Evolutionary conservation across 2,329 filamentous ascomycete genomes (phyloP).

Genomic region (Acrodontium crateriforme): DNA sequence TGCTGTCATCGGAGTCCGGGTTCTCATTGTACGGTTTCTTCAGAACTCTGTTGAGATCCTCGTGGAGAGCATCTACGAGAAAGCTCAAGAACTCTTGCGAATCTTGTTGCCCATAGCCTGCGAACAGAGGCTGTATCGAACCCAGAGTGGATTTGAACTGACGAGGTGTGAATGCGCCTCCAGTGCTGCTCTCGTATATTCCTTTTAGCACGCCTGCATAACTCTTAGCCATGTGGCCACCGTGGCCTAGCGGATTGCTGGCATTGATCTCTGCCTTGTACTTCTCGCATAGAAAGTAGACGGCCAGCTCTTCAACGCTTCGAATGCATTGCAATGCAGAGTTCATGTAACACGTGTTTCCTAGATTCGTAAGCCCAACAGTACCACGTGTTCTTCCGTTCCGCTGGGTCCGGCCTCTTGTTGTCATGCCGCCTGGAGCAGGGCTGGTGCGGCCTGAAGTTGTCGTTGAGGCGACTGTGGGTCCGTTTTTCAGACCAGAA

Average conservation of each 20-base stretch:
- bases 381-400: slow-evolving; percentile 59
- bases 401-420: slow-evolving; percentile 56
- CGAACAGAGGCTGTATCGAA: slow-evolving; percentile 69
- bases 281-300: slow-evolving; percentile 66
- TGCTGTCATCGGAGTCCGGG: slow-evolving; percentile 92
- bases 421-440: slow-evolving; percentile 45
- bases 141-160: slow-evolving; percentile 76
- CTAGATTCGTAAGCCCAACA: slow-evolving; percentile 76
- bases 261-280: slow-evolving; percentile 73
- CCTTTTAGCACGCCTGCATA: slow-evolving; percentile 65
- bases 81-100: slow-evolving; percentile 96
- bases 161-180: slow-evolving; percentile 59
- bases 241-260: slow-evolving; percentile 71
- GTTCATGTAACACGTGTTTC: slow-evolving; percentile 99
- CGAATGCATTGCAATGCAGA: slow-evolving; percentile 89
- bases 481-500: slow-evolving; percentile 24
- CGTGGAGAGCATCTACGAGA: slow-evolving; percentile 82
- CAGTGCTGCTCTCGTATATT: slow-evolving; percentile 58
- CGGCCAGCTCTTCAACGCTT: slow-evolving; percentile 81
- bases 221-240: slow-evolving; percentile 71
- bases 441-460: slow-evolving; percentile 54
- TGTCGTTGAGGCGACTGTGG: slow-evolving; percentile 27
- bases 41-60: slow-evolving; percentile 83
- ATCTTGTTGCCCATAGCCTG: slow-evolving; percentile 91
- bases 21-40: slow-evolving; percentile 98